A percentile compares a stretch with the other conserved stretches of the same genome.
Conservation (phyloP, 495 filamentous ascomycete species). For the Aspergillus sparsus region DNA sequence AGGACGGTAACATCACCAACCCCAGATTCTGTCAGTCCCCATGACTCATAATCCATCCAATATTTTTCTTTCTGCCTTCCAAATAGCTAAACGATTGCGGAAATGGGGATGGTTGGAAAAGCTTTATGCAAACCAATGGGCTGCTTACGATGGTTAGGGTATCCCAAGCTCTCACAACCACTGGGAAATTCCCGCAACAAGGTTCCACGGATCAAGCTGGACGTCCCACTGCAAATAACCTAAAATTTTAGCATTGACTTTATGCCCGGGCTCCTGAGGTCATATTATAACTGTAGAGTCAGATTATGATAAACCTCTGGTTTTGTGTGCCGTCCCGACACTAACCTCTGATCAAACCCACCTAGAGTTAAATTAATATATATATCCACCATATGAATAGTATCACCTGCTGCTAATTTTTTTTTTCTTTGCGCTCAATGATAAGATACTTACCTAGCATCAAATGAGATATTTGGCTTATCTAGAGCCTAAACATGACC, state of each 20-base stretch:
- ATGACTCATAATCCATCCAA: neutral
- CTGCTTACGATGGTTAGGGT: neutral
- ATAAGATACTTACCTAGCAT: too few relatives aligned
- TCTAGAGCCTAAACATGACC: slow-evolving; percentile 5
- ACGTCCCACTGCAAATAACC: slow-evolving; percentile 23
- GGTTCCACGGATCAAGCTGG: slow-evolving; percentile 26
- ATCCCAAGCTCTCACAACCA: slow-evolving; percentile 16
- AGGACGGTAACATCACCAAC: neutral
- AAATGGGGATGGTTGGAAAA: neutral
- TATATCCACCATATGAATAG: too few relatives aligned
- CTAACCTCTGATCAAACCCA: too few relatives aligned
- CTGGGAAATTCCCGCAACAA: slow-evolving; percentile 26
- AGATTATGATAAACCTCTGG: slow-evolving; percentile 1
- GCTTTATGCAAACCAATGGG: neutral
- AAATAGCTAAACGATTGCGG: neutral
- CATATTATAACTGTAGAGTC: too few relatives aligned
- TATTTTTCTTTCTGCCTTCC: neutral
- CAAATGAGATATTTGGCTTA: too few relatives aligned
- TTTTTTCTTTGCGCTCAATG: too few relatives aligned
- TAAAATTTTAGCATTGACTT: slow-evolving; percentile 19
- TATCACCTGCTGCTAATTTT: too few relatives aligned
- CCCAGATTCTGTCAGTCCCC: neutral
- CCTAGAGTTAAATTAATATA: too few relatives aligned
- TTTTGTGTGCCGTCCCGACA: neutral
- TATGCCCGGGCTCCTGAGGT: too few relatives aligned